Evolutionary conservation across 495 filamentous ascomycete species (phyloP).

Genomic region (Penicillium tannophilum): DNA sequence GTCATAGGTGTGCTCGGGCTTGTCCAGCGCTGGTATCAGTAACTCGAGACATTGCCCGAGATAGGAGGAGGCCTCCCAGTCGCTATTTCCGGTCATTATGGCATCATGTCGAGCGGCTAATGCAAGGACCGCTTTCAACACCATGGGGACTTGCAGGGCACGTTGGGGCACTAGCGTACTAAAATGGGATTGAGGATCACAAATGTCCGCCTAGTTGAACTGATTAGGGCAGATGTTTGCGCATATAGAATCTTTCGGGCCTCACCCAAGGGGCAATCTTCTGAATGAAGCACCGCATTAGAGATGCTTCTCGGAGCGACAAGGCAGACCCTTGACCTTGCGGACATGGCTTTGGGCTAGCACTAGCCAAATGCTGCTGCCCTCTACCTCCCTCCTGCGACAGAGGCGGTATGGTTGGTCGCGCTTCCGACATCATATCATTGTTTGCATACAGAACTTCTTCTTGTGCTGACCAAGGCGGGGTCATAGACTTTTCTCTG

Average conservation of each 20-base stretch:
- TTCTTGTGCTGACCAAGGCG: background rate
- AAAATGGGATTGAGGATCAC: constrained; percentile 39
- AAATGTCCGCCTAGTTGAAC: constrained; percentile 35
- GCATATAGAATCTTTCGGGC: background rate
- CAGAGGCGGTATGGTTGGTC: background rate
- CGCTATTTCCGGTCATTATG: constrained; percentile 31
- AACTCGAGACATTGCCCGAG: constrained; percentile 41
- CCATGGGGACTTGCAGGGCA: constrained; percentile 37
- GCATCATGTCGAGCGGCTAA: constrained; percentile 40
- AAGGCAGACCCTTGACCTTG: constrained; percentile 15
- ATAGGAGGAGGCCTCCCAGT: constrained; percentile 43
- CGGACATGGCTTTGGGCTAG: background rate
- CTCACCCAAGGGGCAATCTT: constrained; percentile 40
- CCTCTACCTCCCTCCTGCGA: background rate
- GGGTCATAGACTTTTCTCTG: background rate
- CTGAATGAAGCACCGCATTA: constrained; percentile 39
- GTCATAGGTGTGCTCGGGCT: constrained; percentile 32
- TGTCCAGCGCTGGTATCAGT: constrained; percentile 34
- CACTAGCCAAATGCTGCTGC: background rate
- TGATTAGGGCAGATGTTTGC: background rate
- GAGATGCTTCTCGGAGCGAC: constrained; percentile 34
- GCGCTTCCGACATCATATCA: background rate
- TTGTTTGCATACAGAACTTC: background rate
- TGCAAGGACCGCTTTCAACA: constrained; percentile 37
- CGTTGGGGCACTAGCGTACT: constrained; percentile 37